Conservation (phyloP, 345 rosid genomes). For the Salix suchowensis region DNA sequence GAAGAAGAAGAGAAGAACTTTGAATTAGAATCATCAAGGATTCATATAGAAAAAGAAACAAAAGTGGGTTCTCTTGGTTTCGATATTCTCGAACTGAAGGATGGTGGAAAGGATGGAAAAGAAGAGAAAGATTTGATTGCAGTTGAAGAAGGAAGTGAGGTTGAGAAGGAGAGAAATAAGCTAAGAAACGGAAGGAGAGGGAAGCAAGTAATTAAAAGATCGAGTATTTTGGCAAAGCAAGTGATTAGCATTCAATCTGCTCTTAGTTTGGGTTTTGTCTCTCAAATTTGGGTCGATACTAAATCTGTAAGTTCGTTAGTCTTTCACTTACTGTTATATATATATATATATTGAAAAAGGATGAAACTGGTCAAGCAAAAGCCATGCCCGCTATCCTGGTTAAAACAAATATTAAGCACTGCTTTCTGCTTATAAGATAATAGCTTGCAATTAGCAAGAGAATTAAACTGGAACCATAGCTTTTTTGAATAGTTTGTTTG, state of each 20-base stretch:
- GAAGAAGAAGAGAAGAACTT: slow-evolving; percentile 3
- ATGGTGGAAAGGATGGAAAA: slow-evolving; percentile 7
- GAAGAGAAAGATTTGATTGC: slow-evolving; percentile 26
- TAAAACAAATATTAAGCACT: no score
- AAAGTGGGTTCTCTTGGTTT: slow-evolving; percentile 3
- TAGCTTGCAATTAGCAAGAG: no score
- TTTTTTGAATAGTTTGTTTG: no score
- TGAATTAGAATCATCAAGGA: slow-evolving; percentile 13
- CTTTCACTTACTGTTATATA: background rate
- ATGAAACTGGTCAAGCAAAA: no score
- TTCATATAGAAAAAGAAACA: background rate
- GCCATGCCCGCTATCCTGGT: no score
- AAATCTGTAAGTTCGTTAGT: slow-evolving; percentile 38
- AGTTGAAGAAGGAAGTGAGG: background rate
- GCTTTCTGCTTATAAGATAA: no score
- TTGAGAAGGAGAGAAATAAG: slow-evolving; percentile 2
- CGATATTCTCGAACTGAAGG: slow-evolving; percentile 21
- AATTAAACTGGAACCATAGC: no score
- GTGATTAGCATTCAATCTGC: slow-evolving; percentile 75
- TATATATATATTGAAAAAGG: no score
- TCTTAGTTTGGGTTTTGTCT: slow-evolving; percentile 63
- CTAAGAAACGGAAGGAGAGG: slow-evolving; percentile 24
- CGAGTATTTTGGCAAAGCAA: slow-evolving; percentile 77
- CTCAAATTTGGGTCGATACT: slow-evolving; percentile 86
- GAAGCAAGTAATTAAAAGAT: slow-evolving; percentile 50